These are phyloP conservation scores for Erythrobasidium hasegawianum DNA, from an alignment of 1,284 basidiomycete genomes.

Conservation along the genomic window DNA sequence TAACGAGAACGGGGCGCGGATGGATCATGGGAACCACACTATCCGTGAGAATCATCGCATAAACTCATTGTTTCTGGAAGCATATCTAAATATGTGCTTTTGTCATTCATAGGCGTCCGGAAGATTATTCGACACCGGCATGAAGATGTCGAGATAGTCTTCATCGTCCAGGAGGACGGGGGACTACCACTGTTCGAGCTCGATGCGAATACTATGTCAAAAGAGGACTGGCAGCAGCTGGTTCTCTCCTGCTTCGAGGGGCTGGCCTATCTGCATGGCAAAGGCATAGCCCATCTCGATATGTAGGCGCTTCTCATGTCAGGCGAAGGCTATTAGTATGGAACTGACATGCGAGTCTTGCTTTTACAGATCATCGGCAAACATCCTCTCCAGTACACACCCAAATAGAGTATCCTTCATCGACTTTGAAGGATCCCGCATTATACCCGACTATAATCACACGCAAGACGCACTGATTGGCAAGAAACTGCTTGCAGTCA, in stretches of 20 bases:
- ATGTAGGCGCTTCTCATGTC: constrained; percentile 1
- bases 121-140: constrained; percentile 4
- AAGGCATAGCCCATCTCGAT: constrained; percentile 28
- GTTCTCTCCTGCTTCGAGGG: constrained; percentile 30
- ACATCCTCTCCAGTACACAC: neutral
- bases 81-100: neutral
- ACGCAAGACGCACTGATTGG: neutral
- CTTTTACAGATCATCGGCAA: neutral
- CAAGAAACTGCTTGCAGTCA: constrained; percentile 5
- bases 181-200: constrained; percentile 12
- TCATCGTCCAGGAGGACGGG: constrained; percentile 26
- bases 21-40: constrained; percentile 7
- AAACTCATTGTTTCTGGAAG: neutral
- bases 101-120: constrained; percentile 4
- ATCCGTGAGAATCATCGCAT: constrained; percentile 3
- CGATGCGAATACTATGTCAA: neutral
- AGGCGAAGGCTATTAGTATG: neutral
- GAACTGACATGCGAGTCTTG: neutral
- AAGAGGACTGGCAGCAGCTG: constrained; percentile 20
- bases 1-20: neutral
- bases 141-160: constrained; percentile 9
- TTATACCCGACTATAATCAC: neutral
- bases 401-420: constrained; percentile 22
- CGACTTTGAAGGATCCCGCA: constrained; percentile 30
- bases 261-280: constrained; percentile 16